These are phyloP conservation scores for Rhizodiscina lignyota DNA, from an alignment of 495 filamentous ascomycete genomes.

Conservation along the genomic window DNA sequence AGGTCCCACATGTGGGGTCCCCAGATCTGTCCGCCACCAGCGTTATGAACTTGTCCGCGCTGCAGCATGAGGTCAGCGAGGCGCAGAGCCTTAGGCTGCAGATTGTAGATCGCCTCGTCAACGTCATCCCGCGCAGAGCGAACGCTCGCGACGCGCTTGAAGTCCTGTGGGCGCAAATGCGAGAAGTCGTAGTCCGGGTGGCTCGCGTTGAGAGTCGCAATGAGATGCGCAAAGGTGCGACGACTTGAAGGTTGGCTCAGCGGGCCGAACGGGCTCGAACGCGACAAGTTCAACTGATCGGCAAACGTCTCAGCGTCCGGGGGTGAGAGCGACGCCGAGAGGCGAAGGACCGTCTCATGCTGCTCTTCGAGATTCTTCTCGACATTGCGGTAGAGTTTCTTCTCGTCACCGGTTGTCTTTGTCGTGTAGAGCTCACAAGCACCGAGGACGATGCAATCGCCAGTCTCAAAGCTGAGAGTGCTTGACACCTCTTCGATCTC, in stretches of 20 bases:
- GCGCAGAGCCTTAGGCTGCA: constrained; percentile 40
- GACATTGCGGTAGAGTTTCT: constrained; percentile 92
- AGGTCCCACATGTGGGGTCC: constrained; percentile 75
- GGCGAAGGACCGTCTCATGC: constrained; percentile 69
- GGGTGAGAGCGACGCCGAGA: constrained; percentile 67
- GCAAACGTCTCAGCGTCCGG: constrained; percentile 39
- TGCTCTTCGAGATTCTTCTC: constrained; percentile 75
- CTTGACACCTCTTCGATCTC: constrained; percentile 76
- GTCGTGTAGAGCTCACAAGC: constrained; percentile 94
- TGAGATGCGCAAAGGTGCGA: constrained; percentile 85
- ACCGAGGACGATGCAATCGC: constrained; percentile 75
- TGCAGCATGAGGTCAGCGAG: not conserved
- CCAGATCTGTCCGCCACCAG: constrained; percentile 38
- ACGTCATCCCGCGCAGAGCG: constrained; percentile 66
- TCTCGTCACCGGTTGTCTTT: constrained; percentile 84
- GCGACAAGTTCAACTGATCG: constrained; percentile 53
- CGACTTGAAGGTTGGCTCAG: constrained; percentile 74
- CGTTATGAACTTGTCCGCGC: constrained; percentile 6
- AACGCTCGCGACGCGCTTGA: constrained; percentile 60
- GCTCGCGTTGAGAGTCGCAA: constrained; percentile 92
- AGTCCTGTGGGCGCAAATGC: constrained; percentile 73
- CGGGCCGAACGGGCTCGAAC: constrained; percentile 79
- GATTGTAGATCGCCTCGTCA: constrained; percentile 68
- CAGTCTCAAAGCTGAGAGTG: constrained; percentile 85
- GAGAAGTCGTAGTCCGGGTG: constrained; percentile 98